These are phyloP conservation scores for Coemansia sp. DNA, from an alignment of 192 early-diverging fungal species.

Conservation along the genomic window DNA sequence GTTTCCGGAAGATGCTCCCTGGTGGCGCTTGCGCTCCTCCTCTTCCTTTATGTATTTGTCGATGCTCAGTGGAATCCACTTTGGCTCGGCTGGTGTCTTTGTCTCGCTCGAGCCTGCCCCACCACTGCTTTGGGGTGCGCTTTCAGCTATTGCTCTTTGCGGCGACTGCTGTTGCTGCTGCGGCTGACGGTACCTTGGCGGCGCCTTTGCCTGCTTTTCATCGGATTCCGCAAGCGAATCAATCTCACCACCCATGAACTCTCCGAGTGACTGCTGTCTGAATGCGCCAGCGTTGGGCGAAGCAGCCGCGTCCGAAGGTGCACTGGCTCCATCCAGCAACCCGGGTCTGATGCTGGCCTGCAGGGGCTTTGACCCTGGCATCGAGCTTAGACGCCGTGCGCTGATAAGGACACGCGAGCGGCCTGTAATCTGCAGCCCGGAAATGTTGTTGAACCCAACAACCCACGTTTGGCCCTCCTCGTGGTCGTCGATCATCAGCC, in stretches of 20 bases:
- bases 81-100: conserved; percentile 13
- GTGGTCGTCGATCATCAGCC: conserved; percentile 51
- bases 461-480: conserved; percentile 52
- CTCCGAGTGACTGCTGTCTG: conserved; percentile 49
- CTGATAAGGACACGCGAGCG: conserved; percentile 45
- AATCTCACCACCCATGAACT: conserved; percentile 46
- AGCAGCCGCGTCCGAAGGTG: conserved; percentile 6
- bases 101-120: conserved; percentile 1
- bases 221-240: conserved; percentile 6
- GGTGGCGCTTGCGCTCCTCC: conserved; percentile 34
- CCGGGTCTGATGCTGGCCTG: conserved; percentile 10
- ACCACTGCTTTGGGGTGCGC: neutral
- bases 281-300: conserved; percentile 16
- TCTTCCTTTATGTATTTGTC: conserved; percentile 53
- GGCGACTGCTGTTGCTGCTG: conserved; percentile 7
- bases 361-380: conserved; percentile 26
- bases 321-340: conserved; percentile 24
- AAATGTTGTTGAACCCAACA: conserved; percentile 43
- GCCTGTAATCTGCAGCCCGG: conserved; percentile 46
- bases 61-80: conserved; percentile 51
- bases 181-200: neutral
- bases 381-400: conserved; percentile 31
- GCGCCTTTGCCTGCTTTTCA: neutral
- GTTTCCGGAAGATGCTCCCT: neutral
- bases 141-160: neutral